phyloP scores from a whole-genome alignment of 2,329 filamentous ascomycete species.

The Botrytis elliptica region DNA sequence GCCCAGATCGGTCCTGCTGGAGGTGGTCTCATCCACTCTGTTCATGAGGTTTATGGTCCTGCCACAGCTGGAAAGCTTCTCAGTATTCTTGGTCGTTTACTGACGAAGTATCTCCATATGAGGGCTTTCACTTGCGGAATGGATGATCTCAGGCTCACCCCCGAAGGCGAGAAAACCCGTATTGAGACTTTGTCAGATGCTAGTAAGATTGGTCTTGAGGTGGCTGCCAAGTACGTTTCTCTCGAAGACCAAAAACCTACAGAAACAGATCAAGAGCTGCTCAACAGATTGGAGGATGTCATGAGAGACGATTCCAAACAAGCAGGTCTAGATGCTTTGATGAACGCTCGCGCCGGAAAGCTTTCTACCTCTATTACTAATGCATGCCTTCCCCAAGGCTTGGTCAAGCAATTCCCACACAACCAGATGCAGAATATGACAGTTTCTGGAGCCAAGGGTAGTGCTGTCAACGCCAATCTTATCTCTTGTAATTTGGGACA shows the following conservation, averaged over 20 bases:
- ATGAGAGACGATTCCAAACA: constrained; percentile 90
- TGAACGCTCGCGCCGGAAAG: constrained; percentile 66
- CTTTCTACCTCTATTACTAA: constrained; percentile 78
- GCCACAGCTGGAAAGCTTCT: constrained; percentile 82
- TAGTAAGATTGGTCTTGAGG: constrained; percentile 68
- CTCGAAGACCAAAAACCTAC: constrained; percentile 63
- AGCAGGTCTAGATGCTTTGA: constrained; percentile 81
- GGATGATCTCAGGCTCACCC: constrained; percentile 86
- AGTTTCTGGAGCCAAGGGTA: constrained; percentile 91
- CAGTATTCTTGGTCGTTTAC: constrained; percentile 81
- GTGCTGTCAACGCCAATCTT: constrained; percentile 88
- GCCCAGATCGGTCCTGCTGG: constrained; percentile 85
- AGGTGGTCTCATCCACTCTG: constrained; percentile 84
- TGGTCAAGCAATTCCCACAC: constrained; percentile 89
- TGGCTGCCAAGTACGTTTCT: constrained; percentile 86
- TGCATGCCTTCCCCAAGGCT: constrained; percentile 74
- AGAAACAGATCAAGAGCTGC: constrained; percentile 68
- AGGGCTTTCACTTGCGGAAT: constrained; percentile 96
- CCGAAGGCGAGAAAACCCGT: constrained; percentile 71
- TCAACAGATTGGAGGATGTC: constrained; percentile 81
- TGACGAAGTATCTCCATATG: constrained; percentile 90
- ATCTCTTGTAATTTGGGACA: constrained; percentile 98
- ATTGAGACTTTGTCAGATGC: constrained; percentile 67
- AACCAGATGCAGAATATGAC: constrained; percentile 99
- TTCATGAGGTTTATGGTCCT: constrained; percentile 92